Percentiles rank a stretch among this genome's conserved stretches.
Conservation (phyloP, 2,329 filamentous ascomycete genomes). For the Claviceps sp. region DNA sequence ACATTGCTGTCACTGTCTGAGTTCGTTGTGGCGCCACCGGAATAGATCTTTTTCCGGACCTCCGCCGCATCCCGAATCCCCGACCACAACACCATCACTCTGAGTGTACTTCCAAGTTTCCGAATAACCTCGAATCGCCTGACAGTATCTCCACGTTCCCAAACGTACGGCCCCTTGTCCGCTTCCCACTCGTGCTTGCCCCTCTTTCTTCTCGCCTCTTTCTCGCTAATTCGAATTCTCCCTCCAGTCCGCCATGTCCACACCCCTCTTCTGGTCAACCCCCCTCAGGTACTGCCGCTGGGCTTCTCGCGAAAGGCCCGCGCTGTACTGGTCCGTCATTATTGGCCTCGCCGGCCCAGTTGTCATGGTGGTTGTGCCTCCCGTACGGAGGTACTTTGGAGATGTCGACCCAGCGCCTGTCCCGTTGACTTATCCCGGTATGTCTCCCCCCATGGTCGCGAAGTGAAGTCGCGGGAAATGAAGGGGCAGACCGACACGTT, state of each 20-base stretch:
- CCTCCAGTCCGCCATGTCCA: slow-evolving; percentile 37
- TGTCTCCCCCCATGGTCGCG: slow-evolving; percentile 19
- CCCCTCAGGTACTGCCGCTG: slow-evolving; percentile 80
- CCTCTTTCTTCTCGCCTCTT: background rate
- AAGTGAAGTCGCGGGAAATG: background rate
- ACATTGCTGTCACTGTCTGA: background rate
- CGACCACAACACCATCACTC: background rate
- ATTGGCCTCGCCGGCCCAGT: slow-evolving; percentile 63
- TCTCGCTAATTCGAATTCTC: background rate
- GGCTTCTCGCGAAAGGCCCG: slow-evolving; percentile 77
- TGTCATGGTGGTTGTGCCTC: slow-evolving; percentile 56
- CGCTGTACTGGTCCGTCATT: slow-evolving; percentile 76
- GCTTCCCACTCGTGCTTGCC: background rate
- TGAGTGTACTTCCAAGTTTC: background rate
- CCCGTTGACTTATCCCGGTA: slow-evolving; percentile 87
- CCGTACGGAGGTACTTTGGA: slow-evolving; percentile 58
- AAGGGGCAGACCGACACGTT: background rate
- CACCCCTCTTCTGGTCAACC: slow-evolving; percentile 68
- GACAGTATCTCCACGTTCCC: too few relatives aligned
- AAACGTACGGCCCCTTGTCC: background rate
- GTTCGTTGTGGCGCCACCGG: background rate
- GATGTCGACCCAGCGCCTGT: slow-evolving; percentile 60
- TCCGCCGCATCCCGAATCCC: background rate
- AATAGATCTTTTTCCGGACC: slow-evolving; percentile 1
- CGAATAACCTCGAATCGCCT: background rate